Base-by-base conservation (phyloP, 2,329 filamentous ascomycete species). In the Fusarium armeniacum region DNA sequence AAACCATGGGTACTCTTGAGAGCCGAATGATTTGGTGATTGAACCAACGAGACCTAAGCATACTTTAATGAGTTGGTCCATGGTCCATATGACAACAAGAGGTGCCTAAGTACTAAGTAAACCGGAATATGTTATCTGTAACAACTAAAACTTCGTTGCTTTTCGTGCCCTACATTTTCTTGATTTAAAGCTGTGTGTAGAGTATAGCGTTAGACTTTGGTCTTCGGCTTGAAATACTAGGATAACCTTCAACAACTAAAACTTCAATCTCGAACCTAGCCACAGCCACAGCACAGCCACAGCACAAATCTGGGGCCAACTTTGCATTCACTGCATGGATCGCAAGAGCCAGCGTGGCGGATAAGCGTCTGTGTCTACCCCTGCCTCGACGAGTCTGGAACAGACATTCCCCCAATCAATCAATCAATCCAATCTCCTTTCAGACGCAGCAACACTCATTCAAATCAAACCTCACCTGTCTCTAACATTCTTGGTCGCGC, bases 401-500 rank as follows among this genome's bases (percentile, higher is more conserved):
- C 67, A 57, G 58, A 68, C 63, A 66, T 67, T 45, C 60, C 68
- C 61, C 59, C 51, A 45, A 58, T 58, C 59, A 64, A 32, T 45
- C 50, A 58, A 26, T 40, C 22, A 44, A 38, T 65, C 56, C 50
- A 63, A 68, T 62, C 72, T 64, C 72, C 70, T 75, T 73, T 73
- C 66, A 71, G 62, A 60, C 62, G 51, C 53, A 71, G 56, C 50
- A 53, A 71, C 51, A 56, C 70, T 60, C 51, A 65, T 47, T 47
- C 61, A 49, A 54, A 65, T 58, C 62, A 73, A 68, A 64, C 65
- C 63, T 74, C 72, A 61, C 72, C 71, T 65, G 69, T 72, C 66
- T 74, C 68, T 67, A 64, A 69, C 64, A 72, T 72, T 72, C 58
- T 71, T 67, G 49, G 64, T 66, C 71, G 62, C 63, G 70, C 62